These are phyloP conservation scores for Ichthyophonus hoferi DNA, from an alignment of 208 protist species.

Conservation along the genomic window DNA sequence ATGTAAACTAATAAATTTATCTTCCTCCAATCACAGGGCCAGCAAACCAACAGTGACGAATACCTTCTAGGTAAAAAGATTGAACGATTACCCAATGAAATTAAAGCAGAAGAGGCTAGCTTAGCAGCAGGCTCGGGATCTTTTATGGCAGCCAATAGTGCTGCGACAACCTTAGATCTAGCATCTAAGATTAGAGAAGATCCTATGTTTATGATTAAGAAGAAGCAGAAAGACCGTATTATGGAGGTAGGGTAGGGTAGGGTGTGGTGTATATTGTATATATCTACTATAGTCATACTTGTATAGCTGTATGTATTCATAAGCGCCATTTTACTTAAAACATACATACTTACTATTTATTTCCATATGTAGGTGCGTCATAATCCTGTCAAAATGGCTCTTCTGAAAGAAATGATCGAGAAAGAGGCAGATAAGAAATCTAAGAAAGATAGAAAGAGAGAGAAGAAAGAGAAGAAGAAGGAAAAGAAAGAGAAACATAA, in stretches of 20 bases:
- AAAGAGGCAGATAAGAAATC: neutral
- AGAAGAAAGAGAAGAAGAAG: conserved; percentile 26
- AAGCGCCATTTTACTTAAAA: neutral
- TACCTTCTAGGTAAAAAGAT: conserved; percentile 16
- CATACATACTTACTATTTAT: neutral
- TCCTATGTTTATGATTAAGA: conserved; percentile 27
- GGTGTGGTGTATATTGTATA: neutral
- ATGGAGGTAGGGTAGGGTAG: neutral
- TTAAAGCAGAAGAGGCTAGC: neutral
- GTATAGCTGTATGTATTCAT: neutral
- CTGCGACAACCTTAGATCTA: neutral
- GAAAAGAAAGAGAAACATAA: conserved; percentile 26
- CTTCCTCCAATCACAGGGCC: neutral
- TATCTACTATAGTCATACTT: neutral
- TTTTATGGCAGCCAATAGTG: neutral
- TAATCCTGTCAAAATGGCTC: conserved; percentile 23
- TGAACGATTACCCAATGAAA: conserved; percentile 2
- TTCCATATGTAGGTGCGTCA: conserved; percentile 6
- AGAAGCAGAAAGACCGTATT: conserved; percentile 6
- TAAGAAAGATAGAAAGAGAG: conserved; percentile 1
- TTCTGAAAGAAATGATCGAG: neutral
- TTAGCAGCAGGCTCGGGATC: neutral
- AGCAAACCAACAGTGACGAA: neutral
- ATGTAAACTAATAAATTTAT: too few relatives aligned
- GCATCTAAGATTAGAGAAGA: conserved; percentile 22